These are phyloP conservation scores for Roridomyces roridus DNA, from an alignment of 768 basidiomycete species.

Conservation along the genomic window DNA sequence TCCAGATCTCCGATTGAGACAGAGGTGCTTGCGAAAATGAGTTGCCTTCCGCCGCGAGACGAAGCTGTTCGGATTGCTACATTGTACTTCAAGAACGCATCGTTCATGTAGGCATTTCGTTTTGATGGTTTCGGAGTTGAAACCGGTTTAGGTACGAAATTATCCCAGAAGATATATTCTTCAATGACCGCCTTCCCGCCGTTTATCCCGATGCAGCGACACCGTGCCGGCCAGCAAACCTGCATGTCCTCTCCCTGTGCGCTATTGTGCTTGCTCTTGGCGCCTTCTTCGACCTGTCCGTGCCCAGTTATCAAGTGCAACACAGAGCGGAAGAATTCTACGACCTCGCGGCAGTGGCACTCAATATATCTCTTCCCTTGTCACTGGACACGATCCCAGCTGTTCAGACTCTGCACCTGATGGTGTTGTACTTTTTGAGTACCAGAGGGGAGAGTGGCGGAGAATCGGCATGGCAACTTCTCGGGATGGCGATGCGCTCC, in stretches of 20 bases:
- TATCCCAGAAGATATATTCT: slow-evolving; percentile 26
- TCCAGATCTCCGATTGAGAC: slow-evolving; percentile 5
- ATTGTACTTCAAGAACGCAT: slow-evolving; percentile 24
- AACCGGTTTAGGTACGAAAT: slow-evolving; percentile 26
- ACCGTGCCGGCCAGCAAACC: slow-evolving; percentile 16
- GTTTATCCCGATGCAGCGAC: slow-evolving; percentile 19
- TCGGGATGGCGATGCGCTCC: slow-evolving; percentile 30
- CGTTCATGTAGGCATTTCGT: slow-evolving; percentile 26
- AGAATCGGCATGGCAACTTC: slow-evolving; percentile 29
- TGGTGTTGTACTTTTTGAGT: slow-evolving; percentile 28
- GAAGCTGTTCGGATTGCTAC: slow-evolving; percentile 26
- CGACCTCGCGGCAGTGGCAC: slow-evolving; percentile 22
- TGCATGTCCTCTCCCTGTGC: slow-evolving; percentile 23
- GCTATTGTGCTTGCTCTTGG: slow-evolving; percentile 27
- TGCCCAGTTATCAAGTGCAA: slow-evolving; percentile 13
- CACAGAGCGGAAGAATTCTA: slow-evolving; percentile 20
- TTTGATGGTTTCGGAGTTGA: not conserved
- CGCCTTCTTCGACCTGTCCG: slow-evolving; percentile 26
- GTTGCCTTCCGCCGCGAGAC: slow-evolving; percentile 23
- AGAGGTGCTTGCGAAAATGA: slow-evolving; percentile 21
- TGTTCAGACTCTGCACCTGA: slow-evolving; percentile 28
- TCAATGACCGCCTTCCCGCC: slow-evolving; percentile 26
- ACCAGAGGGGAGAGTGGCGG: slow-evolving; percentile 26
- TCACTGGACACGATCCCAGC: slow-evolving; percentile 28
- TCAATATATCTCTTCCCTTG: slow-evolving; percentile 26